Percentiles rank a stretch among this genome's conserved stretches.
Conservation (phyloP, 768 basidiomycete genomes). For the Pulveroboletus sp. region DNA sequence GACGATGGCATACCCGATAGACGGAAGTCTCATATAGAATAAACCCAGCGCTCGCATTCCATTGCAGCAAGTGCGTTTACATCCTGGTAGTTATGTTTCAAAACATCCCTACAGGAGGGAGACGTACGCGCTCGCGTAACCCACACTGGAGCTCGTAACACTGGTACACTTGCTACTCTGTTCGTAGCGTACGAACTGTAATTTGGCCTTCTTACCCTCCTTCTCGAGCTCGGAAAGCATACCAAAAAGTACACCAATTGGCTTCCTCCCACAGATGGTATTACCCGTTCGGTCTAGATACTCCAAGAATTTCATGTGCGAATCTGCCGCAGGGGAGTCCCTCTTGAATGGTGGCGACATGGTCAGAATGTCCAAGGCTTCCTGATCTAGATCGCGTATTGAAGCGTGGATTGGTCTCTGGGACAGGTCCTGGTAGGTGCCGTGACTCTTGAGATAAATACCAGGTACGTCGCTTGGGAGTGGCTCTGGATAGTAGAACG, state of each 20-base stretch:
- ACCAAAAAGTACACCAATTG: constrained; percentile 88
- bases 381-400: constrained; percentile 79
- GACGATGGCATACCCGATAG: not conserved
- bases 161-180: constrained; percentile 78
- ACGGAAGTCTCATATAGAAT: not conserved
- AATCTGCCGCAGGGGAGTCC: constrained; percentile 40
- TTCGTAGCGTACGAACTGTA: constrained; percentile 89
- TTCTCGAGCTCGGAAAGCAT: constrained; percentile 59
- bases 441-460: constrained; percentile 45
- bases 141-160: constrained; percentile 82
- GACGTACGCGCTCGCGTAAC: constrained; percentile 90
- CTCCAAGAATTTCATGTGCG: constrained; percentile 57
- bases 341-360: constrained; percentile 45
- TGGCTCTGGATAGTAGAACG: constrained; percentile 74
- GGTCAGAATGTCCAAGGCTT: constrained; percentile 73
- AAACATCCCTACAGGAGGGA: constrained; percentile 36
- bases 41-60: not conserved
- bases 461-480: constrained; percentile 43
- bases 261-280: constrained; percentile 96
- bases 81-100: constrained; percentile 3
- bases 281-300: constrained; percentile 79
- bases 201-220: constrained; percentile 28
- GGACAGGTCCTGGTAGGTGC: constrained; percentile 34
- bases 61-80: not conserved
- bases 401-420: constrained; percentile 74